These are phyloP conservation scores for Skeletonema tropicum DNA, from an alignment of 108 stramenopile genomes.

Conservation along the genomic window DNA sequence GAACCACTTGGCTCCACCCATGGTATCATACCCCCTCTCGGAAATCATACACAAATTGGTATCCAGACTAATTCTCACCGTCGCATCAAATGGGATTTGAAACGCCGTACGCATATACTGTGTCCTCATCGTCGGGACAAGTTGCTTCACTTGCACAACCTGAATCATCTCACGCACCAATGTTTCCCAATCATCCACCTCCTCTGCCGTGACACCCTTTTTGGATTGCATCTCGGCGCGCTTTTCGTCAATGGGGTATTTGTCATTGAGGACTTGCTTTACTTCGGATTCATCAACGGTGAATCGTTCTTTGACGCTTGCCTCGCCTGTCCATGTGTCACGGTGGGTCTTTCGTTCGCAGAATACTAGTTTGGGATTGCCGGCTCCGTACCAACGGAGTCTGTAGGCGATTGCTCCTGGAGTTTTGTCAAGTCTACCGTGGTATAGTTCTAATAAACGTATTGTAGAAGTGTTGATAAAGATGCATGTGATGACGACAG, in stretches of 20 bases:
- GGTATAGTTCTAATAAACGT: conserved; percentile 77
- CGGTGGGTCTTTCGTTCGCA: conserved; percentile 99
- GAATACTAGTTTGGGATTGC: conserved; percentile 88
- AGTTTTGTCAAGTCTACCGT: conserved; percentile 94
- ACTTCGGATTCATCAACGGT: conserved; percentile 86
- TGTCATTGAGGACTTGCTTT: conserved; percentile 76
- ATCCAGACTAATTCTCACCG: conserved; percentile 94
- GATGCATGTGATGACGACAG: neutral
- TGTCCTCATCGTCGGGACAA: conserved; percentile 94
- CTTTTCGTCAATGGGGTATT: conserved; percentile 86
- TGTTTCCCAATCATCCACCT: conserved; percentile 88
- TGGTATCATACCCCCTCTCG: conserved; percentile 91
- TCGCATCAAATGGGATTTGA: conserved; percentile 96
- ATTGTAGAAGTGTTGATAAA: neutral
- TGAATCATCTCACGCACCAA: conserved; percentile 90
- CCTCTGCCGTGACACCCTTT: conserved; percentile 85
- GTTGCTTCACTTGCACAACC: conserved; percentile 89
- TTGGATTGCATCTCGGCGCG: conserved; percentile 71
- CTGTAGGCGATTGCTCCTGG: conserved; percentile 96
- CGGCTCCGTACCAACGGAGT: conserved; percentile 95
- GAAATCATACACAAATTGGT: conserved; percentile 96
- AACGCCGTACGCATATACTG: conserved; percentile 98
- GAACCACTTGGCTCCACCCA: conserved; percentile 91
- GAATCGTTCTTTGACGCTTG: conserved; percentile 97
- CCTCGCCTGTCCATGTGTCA: conserved; percentile 98